Base-by-base conservation (phyloP, 306 rosid species). In the Corylus heterophylla region DNA sequence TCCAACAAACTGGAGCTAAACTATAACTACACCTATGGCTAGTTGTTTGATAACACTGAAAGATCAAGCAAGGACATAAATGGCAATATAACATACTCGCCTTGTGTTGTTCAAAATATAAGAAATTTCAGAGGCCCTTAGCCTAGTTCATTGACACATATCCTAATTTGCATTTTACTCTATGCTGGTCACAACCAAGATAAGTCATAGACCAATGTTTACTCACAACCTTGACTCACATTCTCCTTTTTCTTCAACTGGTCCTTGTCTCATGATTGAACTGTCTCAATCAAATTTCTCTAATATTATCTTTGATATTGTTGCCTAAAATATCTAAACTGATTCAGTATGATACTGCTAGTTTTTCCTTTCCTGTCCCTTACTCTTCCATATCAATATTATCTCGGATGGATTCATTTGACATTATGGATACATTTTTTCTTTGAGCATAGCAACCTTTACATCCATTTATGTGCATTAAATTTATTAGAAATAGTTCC, bases 251-350 rank as follows among this genome's bases (percentile, higher is more conserved):
- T 56, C 58, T 75, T 66, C 55, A 12, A 20, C 12, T 10, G 16
- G 22, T 42, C 71, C 35, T 9, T 66, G 13, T 66, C 74, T 47
- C 71, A 75, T 58, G 64, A 76, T 59, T 44, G 70, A 79, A 54
- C 39, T 14, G 44, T 55, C 58, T 11, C 71, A 77, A 63, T 47
- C 73, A 80, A 69, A 76, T 71, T 52, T 78, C 76, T 54, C 48
- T 44, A 58, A 58, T 48, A 42, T 42, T 74, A 37, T 49, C 66
- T 64, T 54, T 52, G 27, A 71, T 58, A 12, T 71, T 56, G 25
- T 64, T 16, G 66, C 70, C 20, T 8, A 0, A 64, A 42, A 16
- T 67, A 2, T 50, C 72, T 39, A 18, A 67, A 67, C 9, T 10
- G 2, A 7, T 39, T 67, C 20, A 42, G 48, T 11, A 67, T 39